Evolutionary conservation across 352 stramenopile species (phyloP), one percentile per base, ranked within the genome.

Genomic region (Globisporangium rhizosaccharum): DNA sequence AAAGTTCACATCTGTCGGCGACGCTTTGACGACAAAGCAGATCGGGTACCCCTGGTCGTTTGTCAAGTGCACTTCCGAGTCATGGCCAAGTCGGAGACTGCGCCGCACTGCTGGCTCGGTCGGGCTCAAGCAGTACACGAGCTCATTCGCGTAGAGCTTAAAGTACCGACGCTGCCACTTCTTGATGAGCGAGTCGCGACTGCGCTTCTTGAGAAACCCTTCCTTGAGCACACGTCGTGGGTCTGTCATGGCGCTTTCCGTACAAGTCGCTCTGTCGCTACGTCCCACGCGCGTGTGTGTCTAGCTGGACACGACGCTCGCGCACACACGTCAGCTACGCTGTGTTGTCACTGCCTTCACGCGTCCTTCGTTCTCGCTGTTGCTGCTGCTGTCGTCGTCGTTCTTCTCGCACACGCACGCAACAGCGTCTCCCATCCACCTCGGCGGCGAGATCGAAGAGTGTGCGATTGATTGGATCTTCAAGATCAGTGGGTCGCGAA

Each of bases 111-210:
- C 53, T 0, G 53, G 26, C 15, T 87, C 76, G 39, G 75, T 62
- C 12, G 59, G 56, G 10, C 65, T 65, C 44, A 75, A 57, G 56
- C 71, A 86, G 67, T 91, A 91, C 57, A 80, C 50, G n/a, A 91
- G 56, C 62, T 86, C 75, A 33, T 74, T 76, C 23, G 68, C 55
- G 26, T 73, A 82, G 45, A 91, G 67, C n/a, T 78, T 79, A 57
- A 91, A 89, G 68, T 89, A 91, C 30, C 81, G 68, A 12, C 72
- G 67, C 33, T 80, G 71, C 70, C 80, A 91, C 51, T 81, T 84
- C 12, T 58, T 50, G 28, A 84, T 52, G 33, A 84, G 30, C 36
- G 59, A 68, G 49, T 63, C 61, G 26, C 71, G 72, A 42, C 78
- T 89, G 56, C 76, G 79, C 62, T 91, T 91, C 58, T 71, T 74